A percentile compares a stretch with the other conserved stretches of the same genome.
Conservation (phyloP, 2,329 filamentous ascomycete species). For the Lasiodiplodia citricola region DNA sequence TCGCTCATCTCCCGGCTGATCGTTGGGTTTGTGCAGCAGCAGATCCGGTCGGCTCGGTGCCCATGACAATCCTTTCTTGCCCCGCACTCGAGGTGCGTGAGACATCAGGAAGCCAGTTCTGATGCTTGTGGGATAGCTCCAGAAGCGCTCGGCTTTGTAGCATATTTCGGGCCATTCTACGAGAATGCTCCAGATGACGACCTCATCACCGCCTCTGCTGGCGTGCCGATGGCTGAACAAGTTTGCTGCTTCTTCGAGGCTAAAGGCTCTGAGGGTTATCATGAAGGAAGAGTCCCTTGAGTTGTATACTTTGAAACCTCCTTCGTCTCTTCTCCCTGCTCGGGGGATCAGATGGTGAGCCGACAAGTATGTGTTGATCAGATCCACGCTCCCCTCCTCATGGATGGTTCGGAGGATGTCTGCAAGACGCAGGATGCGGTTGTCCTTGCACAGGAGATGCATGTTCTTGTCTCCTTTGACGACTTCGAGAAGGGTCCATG, state of each 20-base stretch:
- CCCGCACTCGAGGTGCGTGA: background rate
- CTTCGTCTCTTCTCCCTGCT: background rate
- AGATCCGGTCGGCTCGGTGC: background rate
- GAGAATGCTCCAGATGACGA: background rate
- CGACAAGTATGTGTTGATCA: background rate
- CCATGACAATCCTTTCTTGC: background rate
- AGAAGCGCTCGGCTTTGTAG: background rate
- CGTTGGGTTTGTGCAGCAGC: background rate
- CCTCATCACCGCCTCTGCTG: background rate
- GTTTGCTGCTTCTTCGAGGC: background rate
- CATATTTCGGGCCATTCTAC: background rate
- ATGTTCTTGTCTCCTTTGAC: background rate
- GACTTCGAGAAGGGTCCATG: background rate
- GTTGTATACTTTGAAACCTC: background rate
- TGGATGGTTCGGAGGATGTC: background rate
- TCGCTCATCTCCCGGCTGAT: too few relatives aligned
- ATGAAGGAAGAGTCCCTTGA: background rate
- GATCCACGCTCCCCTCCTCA: background rate
- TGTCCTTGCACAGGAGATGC: background rate
- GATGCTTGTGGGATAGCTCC: background rate
- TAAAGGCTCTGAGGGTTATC: background rate
- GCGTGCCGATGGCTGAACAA: background rate
- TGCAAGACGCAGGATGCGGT: background rate
- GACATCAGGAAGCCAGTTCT: background rate
- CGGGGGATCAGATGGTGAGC: background rate